phyloP scores from a whole-genome alignment of 2,329 filamentous ascomycete species.

The Colletotrichum sp. region DNA sequence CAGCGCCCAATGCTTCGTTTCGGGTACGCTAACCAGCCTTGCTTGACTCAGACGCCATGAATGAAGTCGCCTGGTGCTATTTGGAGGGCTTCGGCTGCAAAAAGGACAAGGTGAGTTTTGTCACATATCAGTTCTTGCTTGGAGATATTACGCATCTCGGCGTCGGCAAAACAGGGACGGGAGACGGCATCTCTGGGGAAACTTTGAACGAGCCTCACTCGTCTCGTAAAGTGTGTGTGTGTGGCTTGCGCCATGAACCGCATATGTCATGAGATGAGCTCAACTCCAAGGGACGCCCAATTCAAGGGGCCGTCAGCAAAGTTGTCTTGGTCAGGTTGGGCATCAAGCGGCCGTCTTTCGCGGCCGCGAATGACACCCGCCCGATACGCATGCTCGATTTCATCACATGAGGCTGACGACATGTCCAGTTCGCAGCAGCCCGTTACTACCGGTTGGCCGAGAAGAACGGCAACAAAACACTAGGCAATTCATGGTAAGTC shows the following conservation, averaged over 20 bases:
- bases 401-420: conserved; percentile 57
- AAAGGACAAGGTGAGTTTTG: conserved; percentile 89
- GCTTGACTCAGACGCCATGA: conserved; percentile 80
- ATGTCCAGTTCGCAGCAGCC: conserved; percentile 74
- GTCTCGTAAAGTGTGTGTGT: not conserved
- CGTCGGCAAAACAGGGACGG: not conserved
- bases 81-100: conserved; percentile 95
- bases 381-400: conserved; percentile 1
- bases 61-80: conserved; percentile 96
- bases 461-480: conserved; percentile 83
- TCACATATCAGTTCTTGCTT: conserved; percentile 29
- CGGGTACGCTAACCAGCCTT: conserved; percentile 17
- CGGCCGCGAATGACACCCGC: conserved; percentile 8
- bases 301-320: not conserved
- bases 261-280: conserved; percentile 18
- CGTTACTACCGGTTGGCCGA: conserved; percentile 94
- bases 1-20: conserved; percentile 1
- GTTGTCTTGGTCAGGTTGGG: conserved; percentile 35
- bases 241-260: not conserved
- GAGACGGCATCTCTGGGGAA: not conserved
- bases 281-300: not conserved
- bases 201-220: conserved; percentile 6
- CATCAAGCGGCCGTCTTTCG: conserved; percentile 32
- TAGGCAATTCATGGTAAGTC: conserved; percentile 94
- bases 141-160: not conserved